These are phyloP conservation scores for Colletotrichum sojae DNA, from an alignment of 2,329 filamentous ascomycete genomes.

Conservation along the genomic window DNA sequence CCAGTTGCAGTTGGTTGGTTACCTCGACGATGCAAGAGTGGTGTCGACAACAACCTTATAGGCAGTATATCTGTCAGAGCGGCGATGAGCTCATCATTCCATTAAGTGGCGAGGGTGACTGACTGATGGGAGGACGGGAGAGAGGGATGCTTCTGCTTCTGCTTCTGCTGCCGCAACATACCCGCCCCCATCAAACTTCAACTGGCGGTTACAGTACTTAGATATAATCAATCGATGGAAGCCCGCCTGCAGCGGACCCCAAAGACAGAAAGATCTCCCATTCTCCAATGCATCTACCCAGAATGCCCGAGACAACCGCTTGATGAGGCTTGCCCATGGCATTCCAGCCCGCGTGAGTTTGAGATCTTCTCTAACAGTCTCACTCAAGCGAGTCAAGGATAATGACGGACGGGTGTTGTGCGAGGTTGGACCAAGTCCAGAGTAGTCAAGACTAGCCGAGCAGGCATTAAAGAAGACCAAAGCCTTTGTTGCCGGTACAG, in stretches of 20 bases:
- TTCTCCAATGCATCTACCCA: slow-evolving; percentile 44
- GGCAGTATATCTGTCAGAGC: background rate
- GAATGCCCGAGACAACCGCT: slow-evolving; percentile 36
- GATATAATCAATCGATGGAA: slow-evolving; percentile 21
- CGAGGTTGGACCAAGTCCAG: slow-evolving; percentile 41
- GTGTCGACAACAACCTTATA: background rate
- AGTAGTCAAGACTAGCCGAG: slow-evolving; percentile 12
- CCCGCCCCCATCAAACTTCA: background rate
- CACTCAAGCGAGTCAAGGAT: slow-evolving; percentile 48
- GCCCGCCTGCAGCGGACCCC: background rate
- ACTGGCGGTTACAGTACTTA: slow-evolving; percentile 17
- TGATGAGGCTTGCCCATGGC: slow-evolving; percentile 28
- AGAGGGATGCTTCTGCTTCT: background rate
- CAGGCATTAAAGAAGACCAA: background rate
- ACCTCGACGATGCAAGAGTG: slow-evolving; percentile 8
- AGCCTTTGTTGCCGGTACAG: background rate
- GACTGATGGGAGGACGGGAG: background rate
- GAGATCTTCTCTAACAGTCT: slow-evolving; percentile 52
- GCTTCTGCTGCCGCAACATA: too few species aligned
- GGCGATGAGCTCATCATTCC: slow-evolving; percentile 4
- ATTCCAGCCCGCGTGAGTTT: slow-evolving; percentile 34
- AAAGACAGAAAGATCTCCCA: slow-evolving; percentile 1
- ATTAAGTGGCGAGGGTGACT: background rate
- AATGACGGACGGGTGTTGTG: slow-evolving; percentile 58
- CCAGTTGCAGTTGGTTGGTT: background rate